Evolutionary conservation across 73 alveolate genomes (phyloP).

Genomic region (Uronychia binucleata): DNA sequence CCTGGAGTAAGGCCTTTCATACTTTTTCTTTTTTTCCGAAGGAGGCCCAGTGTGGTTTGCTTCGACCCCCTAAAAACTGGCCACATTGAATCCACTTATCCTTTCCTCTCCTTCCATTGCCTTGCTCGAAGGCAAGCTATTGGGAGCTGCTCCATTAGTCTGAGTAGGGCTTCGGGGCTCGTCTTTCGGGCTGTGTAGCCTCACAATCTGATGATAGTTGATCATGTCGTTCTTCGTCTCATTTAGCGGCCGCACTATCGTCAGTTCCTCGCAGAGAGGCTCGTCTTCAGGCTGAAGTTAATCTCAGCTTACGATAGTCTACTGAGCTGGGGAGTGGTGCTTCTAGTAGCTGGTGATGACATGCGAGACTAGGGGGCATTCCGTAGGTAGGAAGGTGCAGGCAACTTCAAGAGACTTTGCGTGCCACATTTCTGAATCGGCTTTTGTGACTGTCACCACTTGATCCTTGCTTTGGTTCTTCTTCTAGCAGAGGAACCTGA

Average conservation of each 20-base stretch:
- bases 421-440: constrained; percentile 53
- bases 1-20: background rate
- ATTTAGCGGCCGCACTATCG: constrained; percentile 60
- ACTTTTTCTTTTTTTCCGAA: background rate
- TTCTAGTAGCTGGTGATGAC: constrained; percentile 57
- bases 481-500: constrained; percentile 66
- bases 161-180: background rate
- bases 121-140: too few species aligned
- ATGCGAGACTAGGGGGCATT: constrained; percentile 67
- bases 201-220: constrained; percentile 44
- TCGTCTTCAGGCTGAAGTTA: constrained; percentile 37
- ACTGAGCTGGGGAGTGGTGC: constrained; percentile 43
- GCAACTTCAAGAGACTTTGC: constrained; percentile 66
- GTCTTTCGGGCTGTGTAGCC: background rate
- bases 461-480: background rate
- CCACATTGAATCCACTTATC: background rate
- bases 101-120: too few species aligned
- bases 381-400: constrained; percentile 60
- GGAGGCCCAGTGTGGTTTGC: background rate
- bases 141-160: too few species aligned
- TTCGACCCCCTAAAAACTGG: background rate
- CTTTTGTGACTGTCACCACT: background rate
- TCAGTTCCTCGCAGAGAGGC: constrained; percentile 48
- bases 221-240: constrained; percentile 34
- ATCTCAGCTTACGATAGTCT: constrained; percentile 3